Base-by-base conservation (phyloP, 2,329 filamentous ascomycete species). In the Alternaria burnsii region DNA sequence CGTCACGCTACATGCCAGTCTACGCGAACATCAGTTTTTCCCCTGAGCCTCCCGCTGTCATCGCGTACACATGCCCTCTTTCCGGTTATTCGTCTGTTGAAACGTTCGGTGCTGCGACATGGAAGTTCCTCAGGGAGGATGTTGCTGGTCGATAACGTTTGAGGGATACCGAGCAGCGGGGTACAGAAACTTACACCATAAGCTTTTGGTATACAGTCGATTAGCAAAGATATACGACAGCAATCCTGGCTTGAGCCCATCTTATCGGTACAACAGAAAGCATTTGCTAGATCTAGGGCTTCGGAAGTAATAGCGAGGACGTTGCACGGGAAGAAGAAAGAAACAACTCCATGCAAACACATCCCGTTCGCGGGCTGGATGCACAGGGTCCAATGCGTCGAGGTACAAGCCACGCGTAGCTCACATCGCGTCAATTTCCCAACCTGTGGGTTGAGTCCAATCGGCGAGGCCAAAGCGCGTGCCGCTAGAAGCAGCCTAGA, bases 311-410 rank as follows among this genome's bases (percentile, higher is more conserved):
- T 50, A 9, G 46, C 32, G 22, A 24, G 3, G 22, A 42, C 20
- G 52, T 50, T 55, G 43, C 30, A 54, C 43, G 52, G 28, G 36
- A 40, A 34, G 28, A 56, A 56, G 52, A n/a, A 47, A 56, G 51
- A 46, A 56, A 34, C 20, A 44, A 47, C n/a, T 24, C 32, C 46
- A 7, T 34, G 53, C 34, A 51, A 20, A 20, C 34, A 50, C 30
- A 54, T 30, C 14, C 30, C 32, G 46, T 40, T 46, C 18, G 24
- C 18, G 8, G 30, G 22, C 44, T 28, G 57, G 22, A n/a, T 41
- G 48, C 38, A n/a, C 42, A 58, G 34, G 40, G 50, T 34, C 42
- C 42, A 58, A 28, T 28, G 30, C 41, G 32, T 32, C n/a, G 26
- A 18, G 24, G 24, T 38, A 28, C 18, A 51, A 38, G 43, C 44